Conservation (phyloP, 352 stramenopile species). For the Phytopythium delawarense region DNA sequence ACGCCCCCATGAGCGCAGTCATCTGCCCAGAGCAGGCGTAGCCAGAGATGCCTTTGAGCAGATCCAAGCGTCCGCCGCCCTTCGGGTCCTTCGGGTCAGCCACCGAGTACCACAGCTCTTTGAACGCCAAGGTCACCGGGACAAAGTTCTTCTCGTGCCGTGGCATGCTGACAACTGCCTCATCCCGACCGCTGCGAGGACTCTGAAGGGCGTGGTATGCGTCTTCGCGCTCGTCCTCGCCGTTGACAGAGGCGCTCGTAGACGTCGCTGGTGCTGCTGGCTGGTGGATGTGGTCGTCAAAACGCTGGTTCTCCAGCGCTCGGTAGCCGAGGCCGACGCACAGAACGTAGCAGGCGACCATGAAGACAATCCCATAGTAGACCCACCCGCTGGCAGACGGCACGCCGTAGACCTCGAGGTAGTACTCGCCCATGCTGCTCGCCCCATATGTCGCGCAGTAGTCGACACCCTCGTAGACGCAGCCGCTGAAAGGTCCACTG, state of each 20-base stretch:
- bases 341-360: constrained; percentile 15
- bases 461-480: constrained; percentile 18
- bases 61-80: constrained; percentile 11
- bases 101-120: constrained; percentile 32
- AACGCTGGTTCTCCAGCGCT: constrained; percentile 29
- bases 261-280: constrained; percentile 3
- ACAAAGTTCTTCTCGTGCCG: constrained; percentile 14
- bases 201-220: constrained; percentile 5
- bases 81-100: constrained; percentile 21
- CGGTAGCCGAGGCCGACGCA: constrained; percentile 23
- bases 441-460: constrained; percentile 17
- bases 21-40: constrained; percentile 67
- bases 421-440: constrained; percentile 20
- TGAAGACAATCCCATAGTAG: constrained; percentile 18
- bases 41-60: constrained; percentile 70
- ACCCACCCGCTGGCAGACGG: constrained; percentile 17
- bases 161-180: constrained; percentile 8
- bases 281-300: constrained; percentile 20
- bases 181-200: constrained; percentile 3
- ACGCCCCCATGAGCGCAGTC: constrained; percentile 82
- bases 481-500: constrained; percentile 13
- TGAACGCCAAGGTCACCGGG: constrained; percentile 25
- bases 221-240: constrained; percentile 11
- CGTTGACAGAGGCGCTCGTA: constrained; percentile 5
- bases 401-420: constrained; percentile 21